Percentiles rank a stretch among this genome's conserved stretches.
phyloP scores from a whole-genome alignment of 768 basidiomycete genomes.

The Gloeopeniophorella convolvens region DNA sequence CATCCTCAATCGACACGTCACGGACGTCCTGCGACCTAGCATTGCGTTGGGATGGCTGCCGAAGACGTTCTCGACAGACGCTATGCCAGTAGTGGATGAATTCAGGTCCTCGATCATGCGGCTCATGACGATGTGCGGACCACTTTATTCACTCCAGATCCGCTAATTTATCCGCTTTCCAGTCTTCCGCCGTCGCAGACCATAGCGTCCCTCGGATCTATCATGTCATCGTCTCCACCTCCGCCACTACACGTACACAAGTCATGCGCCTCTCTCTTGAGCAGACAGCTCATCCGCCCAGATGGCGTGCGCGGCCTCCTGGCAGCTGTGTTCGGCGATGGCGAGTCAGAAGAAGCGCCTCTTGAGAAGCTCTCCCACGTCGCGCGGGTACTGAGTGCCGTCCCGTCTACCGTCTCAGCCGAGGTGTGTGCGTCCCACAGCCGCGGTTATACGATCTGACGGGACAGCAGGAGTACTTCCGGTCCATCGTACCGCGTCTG shows the following conservation, averaged over 20 bases:
- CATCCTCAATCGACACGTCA: constrained; percentile 49
- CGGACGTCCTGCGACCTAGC: constrained; percentile 53
- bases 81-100: constrained; percentile 36
- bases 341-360: constrained; percentile 47
- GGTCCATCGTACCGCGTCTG: constrained; percentile 47
- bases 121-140: constrained; percentile 58
- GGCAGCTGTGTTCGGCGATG: constrained; percentile 62
- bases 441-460: background rate
- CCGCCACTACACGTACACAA: constrained; percentile 47
- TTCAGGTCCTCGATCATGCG: constrained; percentile 48
- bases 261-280: constrained; percentile 56
- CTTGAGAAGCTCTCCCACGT: constrained; percentile 72
- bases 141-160: background rate
- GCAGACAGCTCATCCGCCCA: constrained; percentile 61
- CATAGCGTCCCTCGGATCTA: constrained; percentile 55
- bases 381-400: constrained; percentile 52
- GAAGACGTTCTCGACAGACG: constrained; percentile 37
- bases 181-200: constrained; percentile 62
- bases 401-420: constrained; percentile 48
- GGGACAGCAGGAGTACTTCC: constrained; percentile 52
- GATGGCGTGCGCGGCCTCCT: constrained; percentile 67
- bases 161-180: constrained; percentile 6
- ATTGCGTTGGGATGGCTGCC: constrained; percentile 72
- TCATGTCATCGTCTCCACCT: constrained; percentile 38
- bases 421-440: constrained; percentile 38